phyloP scores from a whole-genome alignment of 23 red algal genomes.

The Gracilaria domingensis region DNA sequence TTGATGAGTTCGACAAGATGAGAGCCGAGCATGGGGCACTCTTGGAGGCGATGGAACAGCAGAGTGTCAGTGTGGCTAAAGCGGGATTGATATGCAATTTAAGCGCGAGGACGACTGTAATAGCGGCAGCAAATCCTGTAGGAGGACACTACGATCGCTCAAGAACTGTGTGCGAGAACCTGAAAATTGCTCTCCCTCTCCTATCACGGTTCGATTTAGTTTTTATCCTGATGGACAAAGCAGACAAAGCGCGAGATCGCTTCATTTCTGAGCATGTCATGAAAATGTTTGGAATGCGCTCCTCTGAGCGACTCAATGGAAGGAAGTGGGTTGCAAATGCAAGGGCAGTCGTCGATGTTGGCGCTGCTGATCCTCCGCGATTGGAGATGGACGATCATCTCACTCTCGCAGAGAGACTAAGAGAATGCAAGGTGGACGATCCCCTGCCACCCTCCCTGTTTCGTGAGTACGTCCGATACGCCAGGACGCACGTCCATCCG shows the following conservation, averaged over 20 bases:
- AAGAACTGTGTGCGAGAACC: constrained; percentile 94
- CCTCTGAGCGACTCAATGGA: constrained; percentile 22
- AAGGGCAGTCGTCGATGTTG: background rate
- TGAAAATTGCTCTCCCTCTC: constrained; percentile 91
- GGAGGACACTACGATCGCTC: constrained; percentile 94
- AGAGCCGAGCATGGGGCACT: constrained; percentile 89
- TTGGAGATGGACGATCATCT: constrained; percentile 3
- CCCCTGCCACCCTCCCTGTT: constrained; percentile 61
- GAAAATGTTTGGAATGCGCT: constrained; percentile 83
- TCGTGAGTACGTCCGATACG: constrained; percentile 83
- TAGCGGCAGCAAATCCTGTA: constrained; percentile 97
- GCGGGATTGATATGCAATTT: constrained; percentile 95
- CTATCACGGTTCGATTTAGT: constrained; percentile 97
- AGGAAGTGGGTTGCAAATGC: background rate
- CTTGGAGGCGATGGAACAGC: constrained; percentile 99
- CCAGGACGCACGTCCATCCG: constrained; percentile 73
- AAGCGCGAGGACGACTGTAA: constrained; percentile 88
- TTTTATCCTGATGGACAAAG: constrained; percentile 94
- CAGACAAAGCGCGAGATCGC: constrained; percentile 81
- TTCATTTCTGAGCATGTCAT: constrained; percentile 92
- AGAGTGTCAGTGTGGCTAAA: constrained; percentile 96
- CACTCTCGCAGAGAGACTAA: constrained; percentile 57
- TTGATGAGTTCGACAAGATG: constrained; percentile 99
- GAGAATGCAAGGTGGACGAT: constrained; percentile 44
- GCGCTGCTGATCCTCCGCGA: background rate